Percentiles rank a stretch among this genome's conserved stretches.
Conservation (phyloP, 202 grass and related monocot genomes). For the Carex arenaria region DNA sequence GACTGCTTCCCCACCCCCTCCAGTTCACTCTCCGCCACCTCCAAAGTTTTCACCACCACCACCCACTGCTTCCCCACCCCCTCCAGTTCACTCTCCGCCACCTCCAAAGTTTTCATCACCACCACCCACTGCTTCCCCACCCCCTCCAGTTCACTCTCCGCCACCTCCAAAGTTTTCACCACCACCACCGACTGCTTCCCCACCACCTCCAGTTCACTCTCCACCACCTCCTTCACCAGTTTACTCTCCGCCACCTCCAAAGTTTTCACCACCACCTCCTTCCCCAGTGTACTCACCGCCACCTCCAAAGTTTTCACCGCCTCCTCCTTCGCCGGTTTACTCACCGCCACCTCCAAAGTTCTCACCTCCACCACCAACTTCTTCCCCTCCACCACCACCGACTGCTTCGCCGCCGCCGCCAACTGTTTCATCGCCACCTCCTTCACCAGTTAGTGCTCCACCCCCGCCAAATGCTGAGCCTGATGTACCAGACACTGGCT, state of each 20-base stretch:
- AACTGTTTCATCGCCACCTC: slow-evolving; percentile 19
- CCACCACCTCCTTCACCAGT: not conserved
- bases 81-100: slow-evolving; percentile 5
- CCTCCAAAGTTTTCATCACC: not conserved
- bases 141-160: not conserved
- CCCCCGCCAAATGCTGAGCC: not conserved
- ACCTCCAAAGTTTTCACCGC: not conserved
- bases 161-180: slow-evolving; percentile 38
- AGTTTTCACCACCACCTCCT: not conserved
- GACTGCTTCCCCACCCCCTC: not conserved
- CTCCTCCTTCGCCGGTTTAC: not conserved
- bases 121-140: not conserved
- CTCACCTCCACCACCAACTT: slow-evolving; percentile 11
- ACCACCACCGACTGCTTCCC: slow-evolving; percentile 4
- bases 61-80: not conserved
- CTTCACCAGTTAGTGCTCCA: not conserved
- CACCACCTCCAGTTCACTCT: not conserved
- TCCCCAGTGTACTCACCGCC: not conserved
- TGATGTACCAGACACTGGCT: slow-evolving; percentile 1
- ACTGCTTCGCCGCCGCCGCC: slow-evolving; percentile 16
- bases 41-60: not conserved
- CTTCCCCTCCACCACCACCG: not conserved
- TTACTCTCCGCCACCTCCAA: not conserved
- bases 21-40: not conserved
- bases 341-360: not conserved